Base-by-base conservation (phyloP, 176 grass and related monocot species). In the Typha latifolia region DNA sequence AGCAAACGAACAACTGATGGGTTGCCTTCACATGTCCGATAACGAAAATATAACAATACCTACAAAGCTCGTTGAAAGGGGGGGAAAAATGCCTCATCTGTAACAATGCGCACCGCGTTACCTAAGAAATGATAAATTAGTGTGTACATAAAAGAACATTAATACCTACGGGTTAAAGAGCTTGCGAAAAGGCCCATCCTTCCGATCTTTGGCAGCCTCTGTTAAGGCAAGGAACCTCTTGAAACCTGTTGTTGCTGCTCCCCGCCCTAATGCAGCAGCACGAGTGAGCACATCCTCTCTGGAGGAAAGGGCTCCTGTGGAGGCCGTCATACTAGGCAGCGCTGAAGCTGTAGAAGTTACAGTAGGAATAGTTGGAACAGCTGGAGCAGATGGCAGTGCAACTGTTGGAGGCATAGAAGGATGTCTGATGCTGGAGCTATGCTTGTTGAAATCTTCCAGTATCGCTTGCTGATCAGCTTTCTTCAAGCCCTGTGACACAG, bases 211-310 rank as follows among this genome's bases (percentile, higher is more conserved):
- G 43, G 94, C 94, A 32, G 94, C 94, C 66, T 93, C 94, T 5
- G 94, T 93, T 69, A 93, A 85, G 3, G 94, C 94, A 57, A 99
- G 86, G 81, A 99, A 99, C 69, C 94, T 88, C 83, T 99, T 99
- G 48, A 99, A 99, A 16, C 94, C 94, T 0, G 94, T 99, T 10
- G 94, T 93, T 2, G 94, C 94, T 2, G 89, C 94, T 61, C 89
- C 94, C 7, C 94, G 86, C 4, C 94, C 94, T 11, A 99, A 84
- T 1, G 94, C 94, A 0, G 94, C 94, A 4, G 94, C 89, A n/a
- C 94, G 86, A 26, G 94, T 79, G 0, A 99, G 89, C 26, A 99
- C 94, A 12, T 99, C 94, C 66, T 99, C 89, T 63, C 89, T 78
- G 76, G 90, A 93, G 53, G 94, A 66, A 19, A 93, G 78, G 5